These are phyloP conservation scores for Glaciozyma martinii DNA, from an alignment of 768 basidiomycete species.

Conservation along the genomic window DNA sequence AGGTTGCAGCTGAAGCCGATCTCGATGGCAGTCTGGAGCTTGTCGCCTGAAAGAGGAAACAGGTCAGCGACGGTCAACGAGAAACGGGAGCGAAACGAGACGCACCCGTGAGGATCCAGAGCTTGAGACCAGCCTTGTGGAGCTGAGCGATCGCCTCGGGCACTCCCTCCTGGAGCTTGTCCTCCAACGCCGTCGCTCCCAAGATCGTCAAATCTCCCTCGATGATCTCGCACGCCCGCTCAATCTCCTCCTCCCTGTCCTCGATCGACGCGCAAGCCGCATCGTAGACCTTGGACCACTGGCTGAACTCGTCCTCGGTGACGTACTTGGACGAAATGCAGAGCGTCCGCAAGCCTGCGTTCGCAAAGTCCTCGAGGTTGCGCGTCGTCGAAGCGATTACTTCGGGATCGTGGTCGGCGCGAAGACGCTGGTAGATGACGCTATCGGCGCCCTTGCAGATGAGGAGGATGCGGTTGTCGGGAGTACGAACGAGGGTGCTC, in stretches of 20 bases:
- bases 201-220: constrained; percentile 76
- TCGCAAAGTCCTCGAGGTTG: constrained; percentile 91
- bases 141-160: constrained; percentile 90
- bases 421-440: constrained; percentile 80
- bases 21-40: constrained; percentile 95
- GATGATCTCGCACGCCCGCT: constrained; percentile 71
- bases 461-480: constrained; percentile 69
- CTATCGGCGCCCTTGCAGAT: constrained; percentile 97
- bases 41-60: constrained; percentile 59
- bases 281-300: constrained; percentile 73
- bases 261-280: constrained; percentile 64
- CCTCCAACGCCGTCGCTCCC: constrained; percentile 91
- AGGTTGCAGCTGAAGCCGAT: constrained; percentile 95
- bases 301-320: constrained; percentile 70
- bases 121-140: constrained; percentile 86
- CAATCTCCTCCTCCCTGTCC: constrained; percentile 83
- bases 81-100: constrained; percentile 3
- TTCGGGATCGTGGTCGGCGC: constrained; percentile 59
- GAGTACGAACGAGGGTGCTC: constrained; percentile 79
- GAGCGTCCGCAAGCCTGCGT: constrained; percentile 79
- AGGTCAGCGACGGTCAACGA: neutral
- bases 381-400: constrained; percentile 68
- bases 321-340: constrained; percentile 76
- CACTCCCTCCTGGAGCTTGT: constrained; percentile 93
- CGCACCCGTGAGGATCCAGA: constrained; percentile 91